These are phyloP conservation scores for Cystobasidium sp. DNA, from an alignment of 1,284 basidiomycete species.

Conservation along the genomic window DNA sequence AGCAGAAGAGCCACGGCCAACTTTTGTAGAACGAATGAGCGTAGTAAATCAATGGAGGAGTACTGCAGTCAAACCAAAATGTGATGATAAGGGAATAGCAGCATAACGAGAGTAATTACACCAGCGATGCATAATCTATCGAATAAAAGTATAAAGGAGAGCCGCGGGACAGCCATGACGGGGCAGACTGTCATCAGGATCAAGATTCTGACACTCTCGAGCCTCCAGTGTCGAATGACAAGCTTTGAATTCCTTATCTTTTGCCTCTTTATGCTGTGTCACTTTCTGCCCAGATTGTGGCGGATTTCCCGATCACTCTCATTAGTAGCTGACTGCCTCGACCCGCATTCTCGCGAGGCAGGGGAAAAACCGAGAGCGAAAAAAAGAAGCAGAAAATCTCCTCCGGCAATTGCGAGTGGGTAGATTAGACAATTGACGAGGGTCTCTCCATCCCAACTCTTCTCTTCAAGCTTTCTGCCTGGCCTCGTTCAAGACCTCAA, in stretches of 20 bases:
- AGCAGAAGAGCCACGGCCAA: no score
- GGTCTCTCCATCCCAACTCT: no score
- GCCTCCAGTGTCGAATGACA: background rate
- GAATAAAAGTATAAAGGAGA: background rate
- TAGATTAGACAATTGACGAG: no score
- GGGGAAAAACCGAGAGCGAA: conserved; percentile 2
- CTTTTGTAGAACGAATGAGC: no score
- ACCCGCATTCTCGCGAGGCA: background rate
- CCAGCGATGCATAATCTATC: background rate
- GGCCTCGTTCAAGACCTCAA: no score
- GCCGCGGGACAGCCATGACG: background rate
- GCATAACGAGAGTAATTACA: no score
- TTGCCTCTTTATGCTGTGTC: conserved; percentile 3
- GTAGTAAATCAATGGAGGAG: no score
- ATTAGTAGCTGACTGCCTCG: background rate
- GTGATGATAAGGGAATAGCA: conserved; percentile 2
- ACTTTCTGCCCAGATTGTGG: conserved; percentile 15
- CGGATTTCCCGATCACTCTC: background rate
- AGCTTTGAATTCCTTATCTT: conserved; percentile 16
- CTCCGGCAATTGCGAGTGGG: no score
- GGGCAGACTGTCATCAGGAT: background rate
- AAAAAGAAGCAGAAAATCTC: background rate
- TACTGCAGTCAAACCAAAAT: background rate
- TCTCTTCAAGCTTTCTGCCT: no score
- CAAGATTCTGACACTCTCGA: background rate